A percentile compares a stretch with the other conserved stretches of the same genome.
Conservation (phyloP, 208 protist genomes). For the Crithidia fasciculata region DNA sequence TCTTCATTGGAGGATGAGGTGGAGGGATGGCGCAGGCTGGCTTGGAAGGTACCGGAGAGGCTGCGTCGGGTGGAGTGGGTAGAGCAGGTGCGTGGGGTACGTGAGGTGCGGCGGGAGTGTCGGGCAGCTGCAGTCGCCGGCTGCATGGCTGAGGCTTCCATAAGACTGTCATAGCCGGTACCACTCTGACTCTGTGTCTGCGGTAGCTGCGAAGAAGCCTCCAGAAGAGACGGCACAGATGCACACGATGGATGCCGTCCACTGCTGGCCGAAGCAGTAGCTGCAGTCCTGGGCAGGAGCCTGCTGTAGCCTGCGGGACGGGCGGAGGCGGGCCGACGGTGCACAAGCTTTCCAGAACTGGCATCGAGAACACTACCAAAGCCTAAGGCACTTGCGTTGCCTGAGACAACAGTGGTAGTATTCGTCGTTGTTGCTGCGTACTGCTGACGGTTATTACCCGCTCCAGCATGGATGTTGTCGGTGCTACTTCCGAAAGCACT, state of each 20-base stretch:
- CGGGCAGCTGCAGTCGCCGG: background rate
- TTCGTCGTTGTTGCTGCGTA: too few relatives aligned
- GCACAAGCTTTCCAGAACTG: background rate
- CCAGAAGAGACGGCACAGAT: slow-evolving; percentile 6
- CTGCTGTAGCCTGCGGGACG: too few relatives aligned
- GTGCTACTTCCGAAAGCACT: background rate
- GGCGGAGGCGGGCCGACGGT: too few relatives aligned
- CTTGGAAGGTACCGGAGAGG: background rate
- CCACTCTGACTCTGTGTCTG: background rate
- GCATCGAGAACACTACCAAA: background rate
- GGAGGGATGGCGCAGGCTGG: background rate
- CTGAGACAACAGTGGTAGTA: background rate
- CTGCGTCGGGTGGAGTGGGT: background rate
- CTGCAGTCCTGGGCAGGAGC: background rate
- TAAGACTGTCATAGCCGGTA: slow-evolving; percentile 1
- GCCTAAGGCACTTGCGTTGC: background rate
- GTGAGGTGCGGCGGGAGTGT: background rate
- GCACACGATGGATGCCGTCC: background rate
- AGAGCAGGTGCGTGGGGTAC: background rate
- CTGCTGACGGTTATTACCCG: too few relatives aligned
- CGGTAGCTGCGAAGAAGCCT: background rate
- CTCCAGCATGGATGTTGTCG: too few relatives aligned
- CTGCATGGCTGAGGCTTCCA: background rate
- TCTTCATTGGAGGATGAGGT: background rate
- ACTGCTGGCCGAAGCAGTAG: background rate